These are phyloP conservation scores for Arabis hirsuta DNA, from an alignment of 345 rosid genomes.

Conservation along the genomic window DNA sequence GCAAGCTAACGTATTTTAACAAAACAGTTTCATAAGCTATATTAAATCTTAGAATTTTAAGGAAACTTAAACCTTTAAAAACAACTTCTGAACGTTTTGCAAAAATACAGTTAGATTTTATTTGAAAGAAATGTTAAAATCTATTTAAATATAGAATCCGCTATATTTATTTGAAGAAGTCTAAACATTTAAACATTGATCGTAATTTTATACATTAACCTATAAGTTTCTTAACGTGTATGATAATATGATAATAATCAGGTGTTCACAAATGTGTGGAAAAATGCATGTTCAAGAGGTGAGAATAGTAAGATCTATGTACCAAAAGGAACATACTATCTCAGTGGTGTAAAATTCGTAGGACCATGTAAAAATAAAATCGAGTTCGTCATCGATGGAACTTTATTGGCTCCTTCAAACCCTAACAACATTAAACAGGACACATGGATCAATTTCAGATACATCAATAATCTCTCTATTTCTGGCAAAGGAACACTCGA, in stretches of 20 bases:
- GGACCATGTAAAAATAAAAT: conserved; percentile 2
- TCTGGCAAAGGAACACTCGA: conserved; percentile 5
- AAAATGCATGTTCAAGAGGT: conserved; percentile 2
- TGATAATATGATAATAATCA: not conserved
- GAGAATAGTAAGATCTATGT: not conserved
- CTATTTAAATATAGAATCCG: too few relatives aligned
- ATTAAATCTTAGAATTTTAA: not conserved
- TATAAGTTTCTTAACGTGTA: not conserved
- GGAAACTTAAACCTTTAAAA: too few relatives aligned
- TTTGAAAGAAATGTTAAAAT: too few relatives aligned
- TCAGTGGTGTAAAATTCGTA: not conserved
- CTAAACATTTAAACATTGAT: too few relatives aligned
- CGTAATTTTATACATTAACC: too few relatives aligned
- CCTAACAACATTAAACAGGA: not conserved
- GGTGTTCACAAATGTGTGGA: conserved; percentile 12
- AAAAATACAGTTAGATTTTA: too few relatives aligned
- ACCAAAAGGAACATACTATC: not conserved
- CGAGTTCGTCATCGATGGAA: not conserved
- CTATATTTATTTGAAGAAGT: too few relatives aligned
- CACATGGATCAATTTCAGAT: conserved; percentile 11
- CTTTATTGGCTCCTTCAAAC: conserved; percentile 4
- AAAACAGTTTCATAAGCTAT: not conserved
- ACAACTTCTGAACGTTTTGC: too few relatives aligned
- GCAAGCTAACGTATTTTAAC: not conserved
- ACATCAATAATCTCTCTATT: not conserved